A percentile compares a stretch with the other conserved stretches of the same genome.
These are phyloP conservation scores for Neurospora sp. DNA, from an alignment of 495 filamentous ascomycete genomes.

Conservation along the genomic window DNA sequence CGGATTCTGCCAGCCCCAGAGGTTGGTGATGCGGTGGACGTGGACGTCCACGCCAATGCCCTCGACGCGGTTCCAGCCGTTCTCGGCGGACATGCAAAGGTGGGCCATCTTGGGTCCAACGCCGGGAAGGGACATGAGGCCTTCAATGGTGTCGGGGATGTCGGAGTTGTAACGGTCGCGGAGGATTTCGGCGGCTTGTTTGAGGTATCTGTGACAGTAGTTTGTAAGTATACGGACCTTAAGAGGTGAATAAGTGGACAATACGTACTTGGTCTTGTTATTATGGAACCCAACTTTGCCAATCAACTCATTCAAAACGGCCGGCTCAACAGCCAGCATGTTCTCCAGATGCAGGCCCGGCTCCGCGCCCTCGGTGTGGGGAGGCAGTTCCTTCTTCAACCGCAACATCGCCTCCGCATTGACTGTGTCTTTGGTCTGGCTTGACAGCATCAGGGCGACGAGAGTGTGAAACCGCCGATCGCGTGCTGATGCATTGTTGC, in stretches of 20 bases:
- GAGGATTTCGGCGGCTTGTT: conserved; percentile 63
- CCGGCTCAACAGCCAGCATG: conserved; percentile 62
- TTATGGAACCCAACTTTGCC: conserved; percentile 87
- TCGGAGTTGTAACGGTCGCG: conserved; percentile 59
- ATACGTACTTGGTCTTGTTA: conserved; percentile 64
- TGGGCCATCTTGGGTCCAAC: conserved; percentile 98
- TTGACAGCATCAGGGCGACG: conserved; percentile 88
- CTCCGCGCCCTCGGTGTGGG: conserved; percentile 24
- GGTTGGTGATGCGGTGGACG: conserved; percentile 83
- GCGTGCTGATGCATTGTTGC: conserved; percentile 36
- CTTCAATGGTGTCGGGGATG: conserved; percentile 74
- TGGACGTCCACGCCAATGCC: conserved; percentile 62
- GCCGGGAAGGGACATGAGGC: conserved; percentile 71
- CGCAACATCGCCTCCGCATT: conserved; percentile 76
- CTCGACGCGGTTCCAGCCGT: conserved; percentile 47
- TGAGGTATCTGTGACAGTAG: conserved; percentile 50
- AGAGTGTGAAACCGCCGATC: conserved; percentile 87
- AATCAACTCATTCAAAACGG: conserved; percentile 68
- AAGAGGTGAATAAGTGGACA: neutral
- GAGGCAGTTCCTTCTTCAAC: conserved; percentile 63
- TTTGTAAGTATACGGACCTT: neutral
- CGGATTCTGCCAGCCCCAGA: conserved; percentile 76
- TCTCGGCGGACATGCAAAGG: conserved; percentile 59
- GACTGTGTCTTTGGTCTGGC: conserved; percentile 92
- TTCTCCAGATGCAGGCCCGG: conserved; percentile 63